Evolutionary conservation across 441 rosid species (phyloP).

Genomic region (Mallotus japonicus): DNA sequence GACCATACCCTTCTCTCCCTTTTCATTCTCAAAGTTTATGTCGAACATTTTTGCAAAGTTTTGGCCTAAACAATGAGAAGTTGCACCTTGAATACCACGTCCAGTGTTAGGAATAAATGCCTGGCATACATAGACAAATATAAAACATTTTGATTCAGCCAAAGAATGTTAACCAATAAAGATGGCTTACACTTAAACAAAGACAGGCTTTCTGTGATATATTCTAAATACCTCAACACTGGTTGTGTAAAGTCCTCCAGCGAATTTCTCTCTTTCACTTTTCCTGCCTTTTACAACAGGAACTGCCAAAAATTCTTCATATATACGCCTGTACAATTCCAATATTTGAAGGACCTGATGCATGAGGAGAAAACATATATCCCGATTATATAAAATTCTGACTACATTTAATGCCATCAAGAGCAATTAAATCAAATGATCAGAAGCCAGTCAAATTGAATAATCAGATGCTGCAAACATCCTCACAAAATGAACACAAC

Average conservation of each 20-base stretch:
- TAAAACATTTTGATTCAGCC: slow-evolving; percentile 14
- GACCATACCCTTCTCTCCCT: slow-evolving; percentile 84
- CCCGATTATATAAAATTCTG: not conserved
- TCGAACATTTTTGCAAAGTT: slow-evolving; percentile 98
- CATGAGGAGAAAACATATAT: slow-evolving; percentile 1
- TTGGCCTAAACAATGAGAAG: slow-evolving; percentile 96
- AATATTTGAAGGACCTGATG: slow-evolving; percentile 85
- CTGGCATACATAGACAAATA: slow-evolving; percentile 35
- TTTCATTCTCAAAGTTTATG: slow-evolving; percentile 85
- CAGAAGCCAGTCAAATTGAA: not conserved
- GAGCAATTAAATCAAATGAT: not conserved
- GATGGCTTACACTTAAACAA: slow-evolving; percentile 1
- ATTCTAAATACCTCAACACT: slow-evolving; percentile 87
- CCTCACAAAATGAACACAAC: not conserved
- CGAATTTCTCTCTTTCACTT: slow-evolving; percentile 97
- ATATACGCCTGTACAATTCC: slow-evolving; percentile 84
- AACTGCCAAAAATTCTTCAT: slow-evolving; percentile 88
- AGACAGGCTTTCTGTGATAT: not conserved
- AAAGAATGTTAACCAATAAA: slow-evolving; percentile 4
- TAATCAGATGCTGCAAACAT: not conserved
- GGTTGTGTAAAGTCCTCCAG: slow-evolving; percentile 97
- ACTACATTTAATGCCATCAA: not conserved
- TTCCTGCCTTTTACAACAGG: slow-evolving; percentile 94
- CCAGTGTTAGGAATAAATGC: slow-evolving; percentile 98
- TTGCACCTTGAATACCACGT: slow-evolving; percentile 98